These are phyloP conservation scores for Trichophyton verrucosum DNA, from an alignment of 2,329 filamentous ascomycete genomes.

Conservation along the genomic window DNA sequence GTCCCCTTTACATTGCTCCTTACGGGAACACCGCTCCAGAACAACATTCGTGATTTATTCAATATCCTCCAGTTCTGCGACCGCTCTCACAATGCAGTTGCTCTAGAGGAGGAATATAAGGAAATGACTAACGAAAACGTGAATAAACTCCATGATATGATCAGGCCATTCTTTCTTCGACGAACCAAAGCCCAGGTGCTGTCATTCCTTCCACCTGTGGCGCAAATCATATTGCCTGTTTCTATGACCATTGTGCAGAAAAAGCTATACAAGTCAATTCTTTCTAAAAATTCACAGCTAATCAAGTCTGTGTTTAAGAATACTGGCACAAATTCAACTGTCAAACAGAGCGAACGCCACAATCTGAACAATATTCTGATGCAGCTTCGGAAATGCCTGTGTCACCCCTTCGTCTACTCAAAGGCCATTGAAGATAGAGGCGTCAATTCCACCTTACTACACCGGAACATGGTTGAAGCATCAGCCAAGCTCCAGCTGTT, in stretches of 20 bases:
- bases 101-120: conserved; percentile 61
- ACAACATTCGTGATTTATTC: conserved; percentile 89
- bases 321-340: conserved; percentile 30
- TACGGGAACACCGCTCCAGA: conserved; percentile 67
- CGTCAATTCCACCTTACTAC: conserved; percentile 47
- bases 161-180: conserved; percentile 58
- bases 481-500: conserved; percentile 79
- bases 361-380: conserved; percentile 89
- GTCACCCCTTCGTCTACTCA: conserved; percentile 93
- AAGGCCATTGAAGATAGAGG: conserved; percentile 74
- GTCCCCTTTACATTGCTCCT: conserved; percentile 76
- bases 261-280: conserved; percentile 84
- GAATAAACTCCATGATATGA: conserved; percentile 65
- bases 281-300: conserved; percentile 78
- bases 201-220: conserved; percentile 83
- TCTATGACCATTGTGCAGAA: conserved; percentile 91
- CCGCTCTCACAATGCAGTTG: conserved; percentile 52
- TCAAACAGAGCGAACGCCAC: conserved; percentile 60
- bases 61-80: conserved; percentile 95
- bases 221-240: conserved; percentile 90
- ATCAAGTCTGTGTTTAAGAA: conserved; percentile 72
- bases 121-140: conserved; percentile 77
- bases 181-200: conserved; percentile 85
- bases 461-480: conserved; percentile 78
- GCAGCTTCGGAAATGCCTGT: conserved; percentile 87